These are phyloP conservation scores for Brassica carinata DNA, from an alignment of 345 rosid species.

Conservation along the genomic window DNA sequence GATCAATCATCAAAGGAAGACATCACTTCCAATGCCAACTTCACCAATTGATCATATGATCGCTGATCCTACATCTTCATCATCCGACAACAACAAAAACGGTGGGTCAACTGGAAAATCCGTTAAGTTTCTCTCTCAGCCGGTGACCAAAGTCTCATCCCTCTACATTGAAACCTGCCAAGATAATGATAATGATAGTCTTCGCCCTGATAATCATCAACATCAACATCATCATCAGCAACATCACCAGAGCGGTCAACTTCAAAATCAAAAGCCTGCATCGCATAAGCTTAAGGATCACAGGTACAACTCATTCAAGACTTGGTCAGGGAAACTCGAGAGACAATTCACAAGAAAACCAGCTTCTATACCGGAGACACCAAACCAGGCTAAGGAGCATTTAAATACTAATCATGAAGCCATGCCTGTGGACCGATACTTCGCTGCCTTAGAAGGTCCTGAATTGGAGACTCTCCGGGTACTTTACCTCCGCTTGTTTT, in stretches of 20 bases:
- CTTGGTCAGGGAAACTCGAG: not conserved
- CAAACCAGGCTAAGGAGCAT: not conserved
- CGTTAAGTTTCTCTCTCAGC: not conserved
- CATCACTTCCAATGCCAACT: not conserved
- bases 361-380: not conserved
- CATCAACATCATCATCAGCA: not conserved
- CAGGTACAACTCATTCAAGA: constrained; percentile 1
- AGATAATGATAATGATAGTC: not conserved
- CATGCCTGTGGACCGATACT: constrained; percentile 73
- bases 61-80: not conserved
- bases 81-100: not conserved
- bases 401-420: constrained; percentile 32
- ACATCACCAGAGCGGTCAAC: not conserved
- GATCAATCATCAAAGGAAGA: not conserved
- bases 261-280: not conserved
- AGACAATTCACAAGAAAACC: not conserved
- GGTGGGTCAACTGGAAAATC: not conserved
- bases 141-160: not conserved
- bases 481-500: constrained; percentile 13
- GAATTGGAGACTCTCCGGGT: constrained; percentile 76
- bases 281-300: not conserved
- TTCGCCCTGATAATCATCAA: not conserved
- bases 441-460: constrained; percentile 82
- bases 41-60: not conserved
- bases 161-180: not conserved